phyloP scores from a whole-genome alignment of 2,329 filamentous ascomycete genomes.

The Nigrograna mackinnonii region DNA sequence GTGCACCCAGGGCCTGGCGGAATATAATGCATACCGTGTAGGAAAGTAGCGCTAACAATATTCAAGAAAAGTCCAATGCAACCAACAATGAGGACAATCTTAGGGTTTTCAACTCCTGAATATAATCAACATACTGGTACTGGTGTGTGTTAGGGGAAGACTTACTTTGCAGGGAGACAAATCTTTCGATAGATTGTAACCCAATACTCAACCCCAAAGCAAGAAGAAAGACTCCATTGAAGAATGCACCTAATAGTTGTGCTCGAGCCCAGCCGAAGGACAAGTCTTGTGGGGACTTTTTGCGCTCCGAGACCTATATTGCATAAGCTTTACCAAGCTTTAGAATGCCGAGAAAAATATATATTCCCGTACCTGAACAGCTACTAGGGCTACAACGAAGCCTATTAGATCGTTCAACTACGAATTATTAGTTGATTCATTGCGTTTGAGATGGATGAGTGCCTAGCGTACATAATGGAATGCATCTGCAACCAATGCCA shows the following conservation, averaged over 20 bases:
- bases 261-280: constrained; percentile 80
- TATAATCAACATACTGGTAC: background rate
- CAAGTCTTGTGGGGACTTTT: constrained; percentile 60
- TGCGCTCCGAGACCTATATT: constrained; percentile 50
- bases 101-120: constrained; percentile 65
- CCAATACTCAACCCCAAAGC: constrained; percentile 74
- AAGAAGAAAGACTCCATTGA: constrained; percentile 76
- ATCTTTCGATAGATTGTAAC: constrained; percentile 73
- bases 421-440: constrained; percentile 4
- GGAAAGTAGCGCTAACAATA: constrained; percentile 65
- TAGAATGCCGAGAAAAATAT: constrained; percentile 1
- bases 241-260: constrained; percentile 75
- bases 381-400: constrained; percentile 68
- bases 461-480: constrained; percentile 70
- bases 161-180: constrained; percentile 60
- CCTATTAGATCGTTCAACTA: constrained; percentile 73
- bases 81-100: constrained; percentile 70
- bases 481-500: constrained; percentile 75
- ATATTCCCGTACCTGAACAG: constrained; percentile 58
- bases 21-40: constrained; percentile 59
- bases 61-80: constrained; percentile 70
- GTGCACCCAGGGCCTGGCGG: background rate
- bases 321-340: constrained; percentile 1
- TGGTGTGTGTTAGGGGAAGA: background rate
- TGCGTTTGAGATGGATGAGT: background rate